Conservation (phyloP, 2,329 filamentous ascomycete species). For the Hymenoscyphus scutula region DNA sequence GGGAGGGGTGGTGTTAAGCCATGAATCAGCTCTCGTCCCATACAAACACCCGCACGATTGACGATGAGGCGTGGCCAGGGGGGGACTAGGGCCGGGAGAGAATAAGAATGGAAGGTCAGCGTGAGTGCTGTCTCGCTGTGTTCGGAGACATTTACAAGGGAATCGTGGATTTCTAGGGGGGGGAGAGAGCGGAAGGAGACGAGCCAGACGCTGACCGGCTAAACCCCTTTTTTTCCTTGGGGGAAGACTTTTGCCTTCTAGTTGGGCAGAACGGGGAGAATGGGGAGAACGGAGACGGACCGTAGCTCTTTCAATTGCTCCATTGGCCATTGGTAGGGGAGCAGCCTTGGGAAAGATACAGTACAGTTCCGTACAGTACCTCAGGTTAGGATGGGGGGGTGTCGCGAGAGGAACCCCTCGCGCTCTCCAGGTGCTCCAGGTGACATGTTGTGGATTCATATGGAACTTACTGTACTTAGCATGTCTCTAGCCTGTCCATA, state of each 20-base stretch:
- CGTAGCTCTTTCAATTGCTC: background rate
- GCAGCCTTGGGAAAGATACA: no score
- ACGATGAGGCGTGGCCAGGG: slow-evolving; percentile 1
- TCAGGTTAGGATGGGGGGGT: background rate
- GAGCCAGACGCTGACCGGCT: slow-evolving; percentile 12
- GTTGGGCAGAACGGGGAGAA: slow-evolving; percentile 4
- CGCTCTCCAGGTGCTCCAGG: background rate
- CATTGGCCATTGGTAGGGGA: slow-evolving; percentile 1
- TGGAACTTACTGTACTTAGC: background rate
- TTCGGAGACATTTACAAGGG: background rate
- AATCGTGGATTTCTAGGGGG: slow-evolving; percentile 2
- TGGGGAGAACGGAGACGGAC: slow-evolving; percentile 6
- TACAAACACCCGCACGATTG: slow-evolving; percentile 12
- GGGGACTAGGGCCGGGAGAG: slow-evolving; percentile 9
- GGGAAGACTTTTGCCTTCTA: slow-evolving; percentile 1
- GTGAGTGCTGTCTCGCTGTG: background rate
- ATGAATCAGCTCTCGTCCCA: slow-evolving; percentile 19
- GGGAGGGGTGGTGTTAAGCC: slow-evolving; percentile 14
- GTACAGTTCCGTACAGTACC: no score
- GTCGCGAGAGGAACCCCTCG: background rate
- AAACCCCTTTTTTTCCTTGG: slow-evolving; percentile 5
- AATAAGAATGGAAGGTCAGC: slow-evolving; percentile 13
- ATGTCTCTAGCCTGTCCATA: background rate
- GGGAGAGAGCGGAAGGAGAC: slow-evolving; percentile 5
- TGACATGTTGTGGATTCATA: slow-evolving; percentile 4